Evolutionary conservation across 805 yeast species (phyloP), one percentile per base, ranked within the genome.

Genomic region (Metschnikowia chrysomelidarum): DNA sequence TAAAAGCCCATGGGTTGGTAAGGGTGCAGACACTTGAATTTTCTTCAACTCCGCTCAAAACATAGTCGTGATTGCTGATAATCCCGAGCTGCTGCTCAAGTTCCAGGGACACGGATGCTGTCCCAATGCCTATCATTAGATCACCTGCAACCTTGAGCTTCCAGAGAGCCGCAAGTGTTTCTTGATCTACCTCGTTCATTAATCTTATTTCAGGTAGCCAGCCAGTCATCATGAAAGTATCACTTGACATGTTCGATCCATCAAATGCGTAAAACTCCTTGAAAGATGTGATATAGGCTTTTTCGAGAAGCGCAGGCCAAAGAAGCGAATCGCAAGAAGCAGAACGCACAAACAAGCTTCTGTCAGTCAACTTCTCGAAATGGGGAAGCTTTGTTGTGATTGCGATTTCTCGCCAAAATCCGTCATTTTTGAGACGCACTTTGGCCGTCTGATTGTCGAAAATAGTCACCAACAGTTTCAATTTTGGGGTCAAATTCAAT

Each of bases 171-270:
- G 33, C 36, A 13, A 60, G 44, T 11, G 46, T 38, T 9, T 36
- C 44, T 10, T 40, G 40, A 27, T 17, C 56, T 37, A 69, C 79
- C 63, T 57, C 46, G 14, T 60, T 53, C 4, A 72, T 14, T 22
- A 30, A 54, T 7, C 62, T 50, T 1, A 62, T 53, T 40, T 85
- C 88, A 0, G 96, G 95, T 5, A 82, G 54, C 80, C 84, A 87
- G 1, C 89, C 87, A 2, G 79, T 67, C 2, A 88, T 46, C 26
- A 77, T 57, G 47, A 62, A 85, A 0, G 84, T 72, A 50, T 85
- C 96, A 10, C 71, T 62, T 2, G 83, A 82, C 50, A 85, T 76
- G 53, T 87, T 86, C 0, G 95, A 86, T 0, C 96, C 96, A 1
- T 54, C 50, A 30, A 78, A 74, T n/a, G 64, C 63, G 47, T 82